These are phyloP conservation scores for Fraxinus velutina DNA, from an alignment of 305 asterid species.

Conservation along the genomic window DNA sequence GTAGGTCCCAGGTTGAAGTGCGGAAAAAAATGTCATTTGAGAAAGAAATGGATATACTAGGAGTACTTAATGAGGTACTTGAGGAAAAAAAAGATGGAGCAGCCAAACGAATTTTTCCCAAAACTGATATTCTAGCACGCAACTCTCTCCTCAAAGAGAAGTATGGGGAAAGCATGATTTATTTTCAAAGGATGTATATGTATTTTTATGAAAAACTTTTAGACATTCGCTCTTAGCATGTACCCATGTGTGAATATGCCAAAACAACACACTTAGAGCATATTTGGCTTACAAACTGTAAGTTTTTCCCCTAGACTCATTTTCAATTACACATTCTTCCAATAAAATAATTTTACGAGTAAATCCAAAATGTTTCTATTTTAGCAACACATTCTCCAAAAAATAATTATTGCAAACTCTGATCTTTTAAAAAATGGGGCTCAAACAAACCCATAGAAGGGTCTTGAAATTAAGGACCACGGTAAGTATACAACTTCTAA, in stretches of 20 bases:
- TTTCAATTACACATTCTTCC: background rate
- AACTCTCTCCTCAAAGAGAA: background rate
- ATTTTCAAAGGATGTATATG: too few species aligned
- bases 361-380: background rate
- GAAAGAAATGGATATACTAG: background rate
- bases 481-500: background rate
- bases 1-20: background rate
- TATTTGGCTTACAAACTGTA: background rate
- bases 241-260: background rate
- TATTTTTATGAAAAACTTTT: background rate
- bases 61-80: background rate
- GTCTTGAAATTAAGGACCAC: background rate
- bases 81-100: background rate
- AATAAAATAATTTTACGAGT: background rate
- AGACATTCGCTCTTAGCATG: background rate
- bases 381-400: background rate
- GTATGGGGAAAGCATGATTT: too few species aligned
- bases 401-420: background rate
- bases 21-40: background rate
- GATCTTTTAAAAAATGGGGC: background rate
- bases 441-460: background rate
- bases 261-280: background rate
- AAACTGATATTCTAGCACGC: background rate
- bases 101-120: background rate
- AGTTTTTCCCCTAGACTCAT: background rate